A percentile compares a stretch with the other conserved stretches of the same genome.
phyloP scores from a whole-genome alignment of 495 filamentous ascomycete genomes.

The Podospora pseudocomata region DNA sequence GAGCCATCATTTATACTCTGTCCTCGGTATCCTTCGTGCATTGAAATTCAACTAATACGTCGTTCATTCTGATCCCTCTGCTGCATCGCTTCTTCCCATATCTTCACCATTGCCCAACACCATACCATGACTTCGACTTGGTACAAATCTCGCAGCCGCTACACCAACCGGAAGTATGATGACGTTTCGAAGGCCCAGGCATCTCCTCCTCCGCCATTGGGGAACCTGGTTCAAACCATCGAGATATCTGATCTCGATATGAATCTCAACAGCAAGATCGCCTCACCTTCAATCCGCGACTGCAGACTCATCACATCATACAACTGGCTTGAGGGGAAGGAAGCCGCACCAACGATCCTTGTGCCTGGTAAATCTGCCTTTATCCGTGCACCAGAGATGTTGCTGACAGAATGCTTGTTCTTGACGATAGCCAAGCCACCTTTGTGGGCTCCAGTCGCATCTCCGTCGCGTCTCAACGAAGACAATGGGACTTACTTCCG shows the following conservation, averaged over 20 bases:
- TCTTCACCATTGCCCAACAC: not conserved
- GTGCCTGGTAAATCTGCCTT: conserved; percentile 20
- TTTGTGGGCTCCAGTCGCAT: conserved; percentile 51
- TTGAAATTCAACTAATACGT: not conserved
- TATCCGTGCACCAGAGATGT: not conserved
- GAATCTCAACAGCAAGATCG: not conserved
- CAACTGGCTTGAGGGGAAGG: conserved; percentile 22
- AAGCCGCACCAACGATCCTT: conserved; percentile 14
- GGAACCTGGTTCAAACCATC: conserved; percentile 26
- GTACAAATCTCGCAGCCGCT: not conserved
- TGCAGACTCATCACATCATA: conserved; percentile 19
- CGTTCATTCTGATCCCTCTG: not conserved
- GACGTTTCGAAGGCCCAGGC: not conserved
- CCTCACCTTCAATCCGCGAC: conserved; percentile 8
- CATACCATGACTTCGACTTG: not conserved
- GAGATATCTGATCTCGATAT: conserved; percentile 5
- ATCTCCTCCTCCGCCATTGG: conserved; percentile 3
- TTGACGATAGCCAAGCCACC: conserved; percentile 50
- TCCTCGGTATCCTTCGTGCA: not conserved
- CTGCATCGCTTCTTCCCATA: not conserved
- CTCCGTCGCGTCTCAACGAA: conserved; percentile 37
- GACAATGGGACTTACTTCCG: conserved; percentile 56
- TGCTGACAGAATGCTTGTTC: not conserved
- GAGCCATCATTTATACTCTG: not conserved
- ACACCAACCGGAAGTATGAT: not conserved